Evolutionary conservation across 768 basidiomycete genomes (phyloP).

Genomic region (Calocybe gangraenosa): DNA sequence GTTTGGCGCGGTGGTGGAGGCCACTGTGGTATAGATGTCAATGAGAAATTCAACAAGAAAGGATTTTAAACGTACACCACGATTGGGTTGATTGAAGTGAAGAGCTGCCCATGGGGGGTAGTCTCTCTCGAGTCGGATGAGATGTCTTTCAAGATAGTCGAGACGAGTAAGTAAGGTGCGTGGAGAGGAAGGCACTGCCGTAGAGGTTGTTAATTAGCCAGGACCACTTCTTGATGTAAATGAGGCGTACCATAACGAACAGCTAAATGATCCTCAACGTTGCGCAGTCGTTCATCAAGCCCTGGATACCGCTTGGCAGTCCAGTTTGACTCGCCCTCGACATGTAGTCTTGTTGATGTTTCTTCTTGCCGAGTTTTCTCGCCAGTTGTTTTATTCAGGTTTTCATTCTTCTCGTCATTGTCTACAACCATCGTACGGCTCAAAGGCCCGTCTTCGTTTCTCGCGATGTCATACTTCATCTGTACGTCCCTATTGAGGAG

Average conservation of each 20-base stretch:
- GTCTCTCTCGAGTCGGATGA: constrained; percentile 72
- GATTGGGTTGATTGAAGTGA: constrained; percentile 83
- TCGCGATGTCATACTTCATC: constrained; percentile 87
- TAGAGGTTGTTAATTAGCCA: neutral
- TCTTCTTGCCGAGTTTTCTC: constrained; percentile 11
- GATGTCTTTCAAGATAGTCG: constrained; percentile 71
- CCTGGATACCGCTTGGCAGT: constrained; percentile 51
- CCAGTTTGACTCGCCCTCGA: constrained; percentile 18
- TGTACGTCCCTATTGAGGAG: constrained; percentile 68
- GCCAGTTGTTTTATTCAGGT: neutral
- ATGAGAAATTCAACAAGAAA: neutral
- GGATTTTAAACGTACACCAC: constrained; percentile 52
- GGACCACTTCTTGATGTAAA: too few relatives aligned
- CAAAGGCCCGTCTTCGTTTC: constrained; percentile 76
- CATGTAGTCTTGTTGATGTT: constrained; percentile 2
- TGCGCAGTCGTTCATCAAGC: constrained; percentile 57
- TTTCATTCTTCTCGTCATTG: neutral
- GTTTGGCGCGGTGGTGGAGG: constrained; percentile 77
- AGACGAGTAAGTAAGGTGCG: constrained; percentile 60
- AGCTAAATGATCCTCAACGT: constrained; percentile 69
- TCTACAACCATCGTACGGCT: constrained; percentile 45
- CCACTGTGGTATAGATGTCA: constrained; percentile 47
- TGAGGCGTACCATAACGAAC: constrained; percentile 61
- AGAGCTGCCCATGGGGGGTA: constrained; percentile 86
- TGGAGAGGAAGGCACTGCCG: constrained; percentile 66